Percentiles rank a stretch among this genome's conserved stretches.
phyloP scores from a whole-genome alignment of 441 rosid genomes.

The Mallotus japonicus region DNA sequence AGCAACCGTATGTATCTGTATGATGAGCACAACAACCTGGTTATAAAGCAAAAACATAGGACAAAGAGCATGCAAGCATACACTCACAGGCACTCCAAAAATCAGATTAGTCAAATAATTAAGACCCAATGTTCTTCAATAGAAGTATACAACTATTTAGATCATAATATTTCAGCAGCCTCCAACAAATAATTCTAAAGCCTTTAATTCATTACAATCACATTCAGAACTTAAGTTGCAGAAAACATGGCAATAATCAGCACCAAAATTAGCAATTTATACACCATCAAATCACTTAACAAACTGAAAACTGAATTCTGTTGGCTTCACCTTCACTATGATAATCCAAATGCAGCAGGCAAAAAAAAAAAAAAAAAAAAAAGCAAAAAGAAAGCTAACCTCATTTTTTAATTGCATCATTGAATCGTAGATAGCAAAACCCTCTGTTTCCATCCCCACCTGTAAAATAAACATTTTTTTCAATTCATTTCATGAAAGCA shows the following conservation, averaged over 20 bases:
- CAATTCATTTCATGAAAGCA: constrained; percentile 1
- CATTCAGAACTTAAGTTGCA: not conserved
- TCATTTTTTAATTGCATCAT: constrained; percentile 67
- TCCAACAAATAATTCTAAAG: not conserved
- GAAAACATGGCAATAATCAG: not conserved
- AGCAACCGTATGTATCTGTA: constrained; percentile 71
- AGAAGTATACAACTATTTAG: not conserved
- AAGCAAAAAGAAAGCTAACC: constrained; percentile 31
- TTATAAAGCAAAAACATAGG: constrained; percentile 6
- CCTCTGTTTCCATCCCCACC: constrained; percentile 93
- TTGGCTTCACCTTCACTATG: not conserved
- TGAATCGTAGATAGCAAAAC: constrained; percentile 86
- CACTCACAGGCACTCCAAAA: not conserved
- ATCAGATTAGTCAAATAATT: not conserved
- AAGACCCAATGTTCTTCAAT: not conserved
- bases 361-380: not conserved
- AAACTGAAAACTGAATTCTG: not conserved
- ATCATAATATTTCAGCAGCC: not conserved
- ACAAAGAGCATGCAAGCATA: not conserved
- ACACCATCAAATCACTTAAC: not conserved
- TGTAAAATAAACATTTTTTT: constrained; percentile 24
- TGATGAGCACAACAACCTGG: constrained; percentile 16
- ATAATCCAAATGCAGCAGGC: constrained; percentile 7
- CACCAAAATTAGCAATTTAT: not conserved
- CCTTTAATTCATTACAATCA: not conserved